Conservation (phyloP, 257 asterid species). For the Perilla frutescens region DNA sequence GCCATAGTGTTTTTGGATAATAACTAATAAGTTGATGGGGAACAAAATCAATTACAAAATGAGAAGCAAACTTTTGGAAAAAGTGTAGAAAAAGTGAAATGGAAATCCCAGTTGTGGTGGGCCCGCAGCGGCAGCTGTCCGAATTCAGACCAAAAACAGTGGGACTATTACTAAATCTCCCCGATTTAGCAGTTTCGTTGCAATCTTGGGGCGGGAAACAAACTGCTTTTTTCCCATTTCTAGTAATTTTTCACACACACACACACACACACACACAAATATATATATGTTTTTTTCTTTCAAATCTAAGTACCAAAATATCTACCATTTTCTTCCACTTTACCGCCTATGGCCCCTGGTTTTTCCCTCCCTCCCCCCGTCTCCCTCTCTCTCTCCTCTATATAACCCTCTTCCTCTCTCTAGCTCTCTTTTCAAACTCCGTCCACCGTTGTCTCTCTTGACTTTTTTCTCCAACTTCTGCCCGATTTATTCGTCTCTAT, state of each 20-base stretch:
- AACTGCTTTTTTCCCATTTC: slow-evolving; percentile 40
- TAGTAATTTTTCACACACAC: not conserved
- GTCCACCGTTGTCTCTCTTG: slow-evolving; percentile 28
- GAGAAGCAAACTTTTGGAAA: not conserved
- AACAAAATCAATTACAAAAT: too few species aligned
- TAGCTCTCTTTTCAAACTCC: slow-evolving; percentile 27
- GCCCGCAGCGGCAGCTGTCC: slow-evolving; percentile 7
- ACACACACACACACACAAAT: too few species aligned
- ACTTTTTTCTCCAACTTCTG: not conserved
- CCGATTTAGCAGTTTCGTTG: slow-evolving; percentile 31
- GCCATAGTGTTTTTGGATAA: too few species aligned
- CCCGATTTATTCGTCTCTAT: not conserved
- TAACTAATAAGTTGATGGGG: too few species aligned
- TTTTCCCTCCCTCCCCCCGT: slow-evolving; percentile 22
- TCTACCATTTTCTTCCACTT: not conserved
- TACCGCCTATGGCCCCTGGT: slow-evolving; percentile 55
- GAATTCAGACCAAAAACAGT: slow-evolving; percentile 29
- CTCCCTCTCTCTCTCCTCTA: slow-evolving; percentile 14
- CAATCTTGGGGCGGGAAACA: slow-evolving; percentile 55
- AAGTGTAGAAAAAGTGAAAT: not conserved
- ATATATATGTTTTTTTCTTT: not conserved
- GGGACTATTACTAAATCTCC: slow-evolving; percentile 16
- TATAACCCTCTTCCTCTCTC: not conserved
- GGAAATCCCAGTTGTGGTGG: not conserved
- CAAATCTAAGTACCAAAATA: slow-evolving; percentile 1